phyloP scores from a whole-genome alignment of 2,329 filamentous ascomycete species.

The Didymellaceae sp. region DNA sequence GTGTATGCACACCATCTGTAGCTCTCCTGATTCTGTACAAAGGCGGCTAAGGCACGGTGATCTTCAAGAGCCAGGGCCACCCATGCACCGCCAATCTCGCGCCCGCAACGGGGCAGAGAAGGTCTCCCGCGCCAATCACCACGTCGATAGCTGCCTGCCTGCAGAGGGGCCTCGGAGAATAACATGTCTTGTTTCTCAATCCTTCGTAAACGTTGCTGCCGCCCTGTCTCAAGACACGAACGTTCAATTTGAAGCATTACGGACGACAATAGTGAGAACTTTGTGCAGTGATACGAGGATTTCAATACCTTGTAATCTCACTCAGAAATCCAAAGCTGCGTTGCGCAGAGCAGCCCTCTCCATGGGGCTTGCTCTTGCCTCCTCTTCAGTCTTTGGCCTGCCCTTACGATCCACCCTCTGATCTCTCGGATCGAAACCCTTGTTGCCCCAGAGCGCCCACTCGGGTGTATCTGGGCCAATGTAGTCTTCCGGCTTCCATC shows the following conservation, averaged over 20 bases:
- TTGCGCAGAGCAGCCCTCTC: conserved; percentile 5
- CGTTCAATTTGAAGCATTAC: too few species aligned
- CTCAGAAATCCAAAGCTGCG: conserved; percentile 23
- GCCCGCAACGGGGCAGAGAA: not conserved
- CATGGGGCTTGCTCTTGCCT: conserved; percentile 9
- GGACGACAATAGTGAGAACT: too few species aligned
- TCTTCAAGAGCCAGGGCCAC: conserved; percentile 4
- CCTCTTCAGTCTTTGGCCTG: conserved; percentile 49
- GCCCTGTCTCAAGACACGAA: too few species aligned
- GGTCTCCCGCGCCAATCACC: not conserved
- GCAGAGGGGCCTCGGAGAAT: conserved; percentile 3
- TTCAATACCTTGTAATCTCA: too few species aligned
- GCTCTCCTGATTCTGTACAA: not conserved
- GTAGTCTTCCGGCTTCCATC: conserved; percentile 90
- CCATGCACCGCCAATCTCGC: not conserved
- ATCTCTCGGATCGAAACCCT: conserved; percentile 91
- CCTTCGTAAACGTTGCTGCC: too few species aligned
- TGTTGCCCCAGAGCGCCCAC: conserved; percentile 94
- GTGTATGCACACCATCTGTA: not conserved
- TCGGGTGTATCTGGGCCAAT: conserved; percentile 84
- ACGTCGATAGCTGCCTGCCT: conserved; percentile 2
- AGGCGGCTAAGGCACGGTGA: not conserved
- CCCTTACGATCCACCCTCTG: conserved; percentile 87
- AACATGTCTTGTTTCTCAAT: not conserved
- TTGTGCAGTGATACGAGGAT: too few species aligned